A percentile compares a stretch with the other conserved stretches of the same genome.
Conservation (phyloP, 1,139 yeast genomes). For the Blastobotrys serpentis region DNA sequence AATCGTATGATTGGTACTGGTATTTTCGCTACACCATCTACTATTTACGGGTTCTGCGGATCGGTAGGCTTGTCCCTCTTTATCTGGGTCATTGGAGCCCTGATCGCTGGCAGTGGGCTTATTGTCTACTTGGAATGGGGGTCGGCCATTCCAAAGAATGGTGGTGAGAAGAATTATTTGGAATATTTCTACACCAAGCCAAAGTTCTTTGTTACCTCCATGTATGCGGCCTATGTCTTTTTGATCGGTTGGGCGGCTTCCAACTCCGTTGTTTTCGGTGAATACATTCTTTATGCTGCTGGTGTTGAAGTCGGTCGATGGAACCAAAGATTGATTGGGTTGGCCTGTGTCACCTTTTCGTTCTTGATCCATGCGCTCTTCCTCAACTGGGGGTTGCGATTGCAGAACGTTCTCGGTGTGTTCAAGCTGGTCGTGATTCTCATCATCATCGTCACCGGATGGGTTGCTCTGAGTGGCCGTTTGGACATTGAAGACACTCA, state of each 20-base stretch:
- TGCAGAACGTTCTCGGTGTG: conserved; percentile 67
- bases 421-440: conserved; percentile 69
- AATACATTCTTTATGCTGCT: conserved; percentile 63
- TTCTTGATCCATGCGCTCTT: conserved; percentile 62
- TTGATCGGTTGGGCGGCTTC: conserved; percentile 87
- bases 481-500: conserved; percentile 51
- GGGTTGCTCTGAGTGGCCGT: conserved; percentile 76
- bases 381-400: conserved; percentile 62
- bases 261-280: conserved; percentile 54
- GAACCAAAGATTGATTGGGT: conserved; percentile 74
- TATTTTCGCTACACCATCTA: conserved; percentile 81
- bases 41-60: conserved; percentile 65
- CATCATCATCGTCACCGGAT: conserved; percentile 71
- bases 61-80: conserved; percentile 72
- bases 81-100: conserved; percentile 75
- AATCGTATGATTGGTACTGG: conserved; percentile 89
- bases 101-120: conserved; percentile 72
- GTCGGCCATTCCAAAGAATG: conserved; percentile 77
- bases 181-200: conserved; percentile 73
- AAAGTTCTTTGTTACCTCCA: conserved; percentile 63
- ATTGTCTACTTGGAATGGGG: conserved; percentile 83
- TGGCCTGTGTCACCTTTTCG: conserved; percentile 71
- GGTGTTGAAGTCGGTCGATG: conserved; percentile 65
- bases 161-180: conserved; percentile 84
- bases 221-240: conserved; percentile 75